These are phyloP conservation scores for Trichosporon sp. DNA, from an alignment of 1,284 basidiomycete genomes.

Conservation along the genomic window DNA sequence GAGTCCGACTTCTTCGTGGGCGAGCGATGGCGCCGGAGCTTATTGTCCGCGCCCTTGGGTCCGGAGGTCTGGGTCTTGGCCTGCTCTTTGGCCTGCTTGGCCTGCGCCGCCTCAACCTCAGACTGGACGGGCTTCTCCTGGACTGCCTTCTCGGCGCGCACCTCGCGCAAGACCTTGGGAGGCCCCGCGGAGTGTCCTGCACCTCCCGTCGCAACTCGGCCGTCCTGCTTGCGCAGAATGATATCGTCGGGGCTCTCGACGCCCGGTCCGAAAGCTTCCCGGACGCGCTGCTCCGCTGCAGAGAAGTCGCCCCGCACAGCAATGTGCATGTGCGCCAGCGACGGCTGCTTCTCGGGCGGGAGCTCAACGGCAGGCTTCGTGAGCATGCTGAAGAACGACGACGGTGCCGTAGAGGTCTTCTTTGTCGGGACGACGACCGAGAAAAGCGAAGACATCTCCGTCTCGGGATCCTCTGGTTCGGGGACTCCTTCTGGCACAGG, in stretches of 20 bases:
- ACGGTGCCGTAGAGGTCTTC: conserved; percentile 23
- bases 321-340: conserved; percentile 40
- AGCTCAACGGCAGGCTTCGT: conserved; percentile 36
- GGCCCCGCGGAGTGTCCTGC: conserved; percentile 19
- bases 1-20: not conserved
- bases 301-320: conserved; percentile 40
- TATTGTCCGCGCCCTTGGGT: not conserved
- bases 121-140: conserved; percentile 6
- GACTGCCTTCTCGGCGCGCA: conserved; percentile 19
- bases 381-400: conserved; percentile 52
- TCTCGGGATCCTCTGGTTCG: conserved; percentile 15
- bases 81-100: conserved; percentile 21
- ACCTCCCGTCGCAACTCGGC: conserved; percentile 54
- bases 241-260: conserved; percentile 61
- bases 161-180: conserved; percentile 29
- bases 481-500: conserved; percentile 23
- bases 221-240: conserved; percentile 59
- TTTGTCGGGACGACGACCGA: conserved; percentile 8
- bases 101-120: conserved; percentile 16
- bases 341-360: conserved; percentile 24
- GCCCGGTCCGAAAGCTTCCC: conserved; percentile 41
- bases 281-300: conserved; percentile 40
- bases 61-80: conserved; percentile 13
- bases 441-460: conserved; percentile 24
- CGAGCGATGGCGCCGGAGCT: not conserved